Base-by-base conservation (phyloP, 257 asterid genomes). In the Ballota nigra region DNA sequence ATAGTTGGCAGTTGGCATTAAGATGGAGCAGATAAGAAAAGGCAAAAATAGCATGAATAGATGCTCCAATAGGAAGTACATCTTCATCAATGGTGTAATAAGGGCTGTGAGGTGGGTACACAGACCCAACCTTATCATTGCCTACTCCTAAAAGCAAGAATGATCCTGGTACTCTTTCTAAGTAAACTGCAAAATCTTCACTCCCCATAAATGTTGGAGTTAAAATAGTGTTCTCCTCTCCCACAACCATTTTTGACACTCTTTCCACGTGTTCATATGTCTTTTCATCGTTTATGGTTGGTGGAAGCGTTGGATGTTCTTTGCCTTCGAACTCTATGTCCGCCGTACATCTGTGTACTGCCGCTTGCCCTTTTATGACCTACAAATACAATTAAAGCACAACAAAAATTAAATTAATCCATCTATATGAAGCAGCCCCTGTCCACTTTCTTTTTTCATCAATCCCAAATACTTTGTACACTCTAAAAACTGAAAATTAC, bases 121-220 rank as follows among this genome's bases (percentile, higher is more conserved):
- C 26, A 18, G 85, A 79, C 20, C 83, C 86, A 43, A 29, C 57
- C 28, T 73, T 61, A 49, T 86, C 83, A 62, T 81, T 86, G 24
- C 69, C 72, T 13, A 38, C 63, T 10, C 92, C 92, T 23, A 86
- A 60, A 3, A 84, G 49, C 79, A 78, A 68, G 34, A 77, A 82
- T 0, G 83, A 51, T 12, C 85, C 86, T 1, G 78, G 71, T 13
- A 84, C 73, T 49, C 56, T 70, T 31, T 86, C 89, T 22, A 75
- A 75, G 60, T 78, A 86, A 4, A 79, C 58, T n/a, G 89, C 81
- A 75, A 86, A 86, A 70, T 86, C 92, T 75, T 86, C 92, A 70
- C 87, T 80, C 26, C 88, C 92, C 85, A 81, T 84, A 23, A 72
- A 79, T 0, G 31, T 55, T 0, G 85, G 76, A 66, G 86, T 83